Conservation (phyloP, 139 green algal species). For the Asterochloris sp. region DNA sequence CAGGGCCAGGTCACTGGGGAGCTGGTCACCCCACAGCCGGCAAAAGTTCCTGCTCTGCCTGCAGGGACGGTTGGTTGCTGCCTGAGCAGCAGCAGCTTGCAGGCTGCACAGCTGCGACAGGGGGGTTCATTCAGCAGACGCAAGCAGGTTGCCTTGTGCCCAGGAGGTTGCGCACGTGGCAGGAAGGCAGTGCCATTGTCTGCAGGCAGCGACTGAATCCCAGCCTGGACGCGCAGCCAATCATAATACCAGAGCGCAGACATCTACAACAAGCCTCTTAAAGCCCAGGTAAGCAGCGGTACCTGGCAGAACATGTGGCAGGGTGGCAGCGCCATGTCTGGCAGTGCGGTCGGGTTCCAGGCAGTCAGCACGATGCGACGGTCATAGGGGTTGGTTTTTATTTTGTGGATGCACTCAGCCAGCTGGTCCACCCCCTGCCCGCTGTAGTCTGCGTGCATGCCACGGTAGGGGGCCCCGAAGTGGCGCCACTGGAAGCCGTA, state of each 20-base stretch:
- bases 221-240: too few species aligned
- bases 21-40: too few species aligned
- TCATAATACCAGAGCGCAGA: too few species aligned
- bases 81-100: too few species aligned
- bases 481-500: conserved; percentile 99
- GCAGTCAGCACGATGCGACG: conserved; percentile 94
- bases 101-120: too few species aligned
- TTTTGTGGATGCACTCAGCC: conserved; percentile 87
- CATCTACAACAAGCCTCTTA: too few species aligned
- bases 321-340: conserved; percentile 95
- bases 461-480: conserved; percentile 93
- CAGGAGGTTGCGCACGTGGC: too few species aligned
- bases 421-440: conserved; percentile 96
- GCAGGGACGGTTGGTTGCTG: too few species aligned
- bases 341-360: conserved; percentile 95
- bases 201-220: background rate
- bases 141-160: too few species aligned
- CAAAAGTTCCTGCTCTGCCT: too few species aligned
- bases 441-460: conserved; percentile 97
- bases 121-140: too few species aligned
- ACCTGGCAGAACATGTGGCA: conserved; percentile 98
- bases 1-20: too few species aligned
- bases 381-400: conserved; percentile 88
- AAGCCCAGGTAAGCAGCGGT: background rate
- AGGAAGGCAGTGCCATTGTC: background rate